Conservation (phyloP, 1,139 yeast species). For the Blastobotrys apis region DNA sequence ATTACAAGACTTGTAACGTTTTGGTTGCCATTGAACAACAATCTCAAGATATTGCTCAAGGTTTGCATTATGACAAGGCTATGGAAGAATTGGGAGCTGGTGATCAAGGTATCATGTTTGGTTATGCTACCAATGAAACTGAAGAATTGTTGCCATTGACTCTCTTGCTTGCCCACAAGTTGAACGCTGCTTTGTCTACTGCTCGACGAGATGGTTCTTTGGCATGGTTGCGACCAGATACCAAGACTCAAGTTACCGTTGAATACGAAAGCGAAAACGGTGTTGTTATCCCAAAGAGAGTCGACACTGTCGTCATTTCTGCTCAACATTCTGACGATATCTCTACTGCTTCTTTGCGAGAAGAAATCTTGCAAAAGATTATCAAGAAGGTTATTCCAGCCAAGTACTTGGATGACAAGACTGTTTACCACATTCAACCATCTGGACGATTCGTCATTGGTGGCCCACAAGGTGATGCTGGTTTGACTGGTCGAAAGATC, state of each 20-base stretch:
- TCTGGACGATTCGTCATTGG: conserved; percentile 99
- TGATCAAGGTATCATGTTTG: conserved; percentile 99
- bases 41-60: conserved; percentile 98
- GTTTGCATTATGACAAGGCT: conserved; percentile 95
- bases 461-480: conserved; percentile 99
- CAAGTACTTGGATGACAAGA: conserved; percentile 85
- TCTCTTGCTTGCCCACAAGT: conserved; percentile 87
- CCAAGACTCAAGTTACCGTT: conserved; percentile 98
- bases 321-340: conserved; percentile 97
- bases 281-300: conserved; percentile 92
- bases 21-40: conserved; percentile 99
- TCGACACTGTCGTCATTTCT: conserved; percentile 95
- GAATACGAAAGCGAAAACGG: conserved; percentile 93
- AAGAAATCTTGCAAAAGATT: conserved; percentile 70
- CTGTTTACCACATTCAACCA: conserved; percentile 97
- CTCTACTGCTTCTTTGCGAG: conserved; percentile 86
- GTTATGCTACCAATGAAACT: conserved; percentile 99
- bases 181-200: conserved; percentile 92
- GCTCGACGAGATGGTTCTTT: conserved; percentile 96
- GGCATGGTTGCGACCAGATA: conserved; percentile 98
- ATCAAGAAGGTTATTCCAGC: conserved; percentile 91
- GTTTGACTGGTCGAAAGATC: conserved; percentile 98
- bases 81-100: conserved; percentile 99
- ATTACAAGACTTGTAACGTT: conserved; percentile 98
- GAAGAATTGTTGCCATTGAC: conserved; percentile 97